Percentiles rank a stretch among this genome's conserved stretches.
Evolutionary conservation across 192 early-diverging fungal genomes (phyloP).

Genomic region (Coemansia sp.): DNA sequence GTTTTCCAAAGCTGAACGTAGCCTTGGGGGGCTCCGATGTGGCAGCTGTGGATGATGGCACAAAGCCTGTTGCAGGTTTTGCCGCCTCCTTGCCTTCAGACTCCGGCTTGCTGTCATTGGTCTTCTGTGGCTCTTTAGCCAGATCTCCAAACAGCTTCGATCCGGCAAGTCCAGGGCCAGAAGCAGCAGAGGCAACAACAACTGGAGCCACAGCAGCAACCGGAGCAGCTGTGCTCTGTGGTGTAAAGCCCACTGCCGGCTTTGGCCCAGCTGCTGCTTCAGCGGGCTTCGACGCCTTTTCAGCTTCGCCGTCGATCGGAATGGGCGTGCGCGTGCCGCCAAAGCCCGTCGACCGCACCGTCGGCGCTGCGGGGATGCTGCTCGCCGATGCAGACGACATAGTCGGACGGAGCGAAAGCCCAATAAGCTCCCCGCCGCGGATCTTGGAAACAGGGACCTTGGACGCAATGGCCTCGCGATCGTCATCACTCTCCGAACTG

Average conservation of each 20-base stretch:
- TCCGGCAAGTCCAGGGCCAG: neutral
- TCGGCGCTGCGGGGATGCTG: neutral
- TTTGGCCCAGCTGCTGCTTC: neutral
- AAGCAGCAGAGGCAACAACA: neutral
- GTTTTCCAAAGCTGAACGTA: conserved; percentile 13
- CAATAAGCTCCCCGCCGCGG: conserved; percentile 51
- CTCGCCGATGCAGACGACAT: conserved; percentile 10
- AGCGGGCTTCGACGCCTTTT: neutral
- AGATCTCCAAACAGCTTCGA: neutral
- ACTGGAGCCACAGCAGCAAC: no score
- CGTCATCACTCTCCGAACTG: conserved; percentile 43
- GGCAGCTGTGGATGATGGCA: conserved; percentile 5
- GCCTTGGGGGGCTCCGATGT: conserved; percentile 10
- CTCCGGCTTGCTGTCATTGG: neutral
- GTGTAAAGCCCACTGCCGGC: neutral
- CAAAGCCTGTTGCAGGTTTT: conserved; percentile 14
- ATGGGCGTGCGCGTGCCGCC: conserved; percentile 46
- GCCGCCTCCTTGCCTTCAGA: neutral
- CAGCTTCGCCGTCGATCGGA: conserved; percentile 34
- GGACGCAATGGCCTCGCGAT: conserved; percentile 43
- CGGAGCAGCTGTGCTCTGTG: no score
- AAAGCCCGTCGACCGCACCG: conserved; percentile 46
- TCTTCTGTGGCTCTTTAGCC: neutral
- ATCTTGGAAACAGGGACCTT: conserved; percentile 47
- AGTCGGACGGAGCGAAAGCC: conserved; percentile 37